Conservation (phyloP, 1,284 basidiomycete species). For the Boletellus deceptivus region DNA sequence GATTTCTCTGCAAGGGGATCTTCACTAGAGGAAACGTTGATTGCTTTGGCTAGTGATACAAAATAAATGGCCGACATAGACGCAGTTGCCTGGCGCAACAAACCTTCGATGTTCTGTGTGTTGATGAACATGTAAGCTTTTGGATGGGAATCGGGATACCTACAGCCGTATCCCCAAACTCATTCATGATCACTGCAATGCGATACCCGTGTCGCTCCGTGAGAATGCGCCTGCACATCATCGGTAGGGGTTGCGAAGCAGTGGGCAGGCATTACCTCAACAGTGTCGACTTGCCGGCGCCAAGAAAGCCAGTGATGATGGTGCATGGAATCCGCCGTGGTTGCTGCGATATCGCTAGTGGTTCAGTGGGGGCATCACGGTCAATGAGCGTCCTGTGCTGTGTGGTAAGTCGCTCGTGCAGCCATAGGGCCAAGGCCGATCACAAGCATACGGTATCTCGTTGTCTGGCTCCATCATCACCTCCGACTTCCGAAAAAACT, state of each 20-base stretch:
- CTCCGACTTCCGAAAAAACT: constrained; percentile 29
- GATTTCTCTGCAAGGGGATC: constrained; percentile 61
- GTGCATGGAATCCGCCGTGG: constrained; percentile 71
- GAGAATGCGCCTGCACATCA: constrained; percentile 69
- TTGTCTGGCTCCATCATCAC: constrained; percentile 36
- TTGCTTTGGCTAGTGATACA: constrained; percentile 56
- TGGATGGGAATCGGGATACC: constrained; percentile 28
- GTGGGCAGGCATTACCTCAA: constrained; percentile 51
- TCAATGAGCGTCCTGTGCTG: constrained; percentile 44
- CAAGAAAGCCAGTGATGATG: constrained; percentile 89
- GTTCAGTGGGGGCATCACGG: constrained; percentile 13
- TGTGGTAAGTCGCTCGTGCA: constrained; percentile 9
- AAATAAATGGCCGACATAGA: constrained; percentile 28
- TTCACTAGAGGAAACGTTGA: constrained; percentile 71
- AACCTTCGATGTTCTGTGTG: constrained; percentile 66
- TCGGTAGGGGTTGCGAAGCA: constrained; percentile 1
- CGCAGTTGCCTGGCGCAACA: constrained; percentile 26
- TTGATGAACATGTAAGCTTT: constrained; percentile 9
- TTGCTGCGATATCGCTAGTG: constrained; percentile 2
- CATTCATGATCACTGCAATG: constrained; percentile 97
- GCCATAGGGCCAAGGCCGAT: constrained; percentile 1
- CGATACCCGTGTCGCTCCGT: constrained; percentile 90
- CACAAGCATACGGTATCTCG: constrained; percentile 47
- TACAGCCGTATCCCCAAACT: constrained; percentile 83
- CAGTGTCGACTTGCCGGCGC: constrained; percentile 88